Percentiles rank a stretch among this genome's conserved stretches.
Evolutionary conservation across 192 early-diverging fungal species (phyloP).

Genomic region (Coemansia sp.): DNA sequence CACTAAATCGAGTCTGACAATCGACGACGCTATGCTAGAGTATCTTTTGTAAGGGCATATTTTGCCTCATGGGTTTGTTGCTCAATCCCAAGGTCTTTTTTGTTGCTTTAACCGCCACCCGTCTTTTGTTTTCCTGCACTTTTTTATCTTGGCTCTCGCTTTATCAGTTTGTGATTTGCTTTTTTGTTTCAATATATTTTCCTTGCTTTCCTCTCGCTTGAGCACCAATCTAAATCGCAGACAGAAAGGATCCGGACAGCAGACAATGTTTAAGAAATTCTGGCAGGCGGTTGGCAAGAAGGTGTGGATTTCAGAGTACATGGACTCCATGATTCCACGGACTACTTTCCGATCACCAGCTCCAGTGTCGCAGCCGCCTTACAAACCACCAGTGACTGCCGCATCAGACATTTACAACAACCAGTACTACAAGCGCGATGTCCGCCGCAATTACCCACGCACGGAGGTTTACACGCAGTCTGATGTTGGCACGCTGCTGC

Average conservation of each 20-base stretch:
- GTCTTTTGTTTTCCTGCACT: no score
- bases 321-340: slow-evolving; percentile 66
- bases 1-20: no score
- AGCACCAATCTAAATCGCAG: background rate
- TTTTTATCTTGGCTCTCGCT: no score
- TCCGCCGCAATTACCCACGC: slow-evolving; percentile 88
- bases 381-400: slow-evolving; percentile 58
- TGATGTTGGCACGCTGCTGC: slow-evolving; percentile 69
- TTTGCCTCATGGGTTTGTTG: no score
- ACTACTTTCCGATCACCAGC: slow-evolving; percentile 71
- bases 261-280: slow-evolving; percentile 45
- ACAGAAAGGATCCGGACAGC: no score
- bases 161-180: background rate
- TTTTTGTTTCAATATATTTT: background rate
- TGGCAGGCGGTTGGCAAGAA: slow-evolving; percentile 52
- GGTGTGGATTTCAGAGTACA: slow-evolving; percentile 57
- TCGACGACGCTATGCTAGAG: no score
- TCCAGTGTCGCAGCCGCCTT: slow-evolving; percentile 58
- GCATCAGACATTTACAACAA: slow-evolving; percentile 76
- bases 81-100: no score
- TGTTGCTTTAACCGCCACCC: no score
- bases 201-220: background rate
- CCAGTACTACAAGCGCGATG: slow-evolving; percentile 90
- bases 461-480: slow-evolving; percentile 77
- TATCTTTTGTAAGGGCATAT: no score